These are phyloP conservation scores for Paxillus rubicundulus DNA, from an alignment of 768 basidiomycete species.

Conservation along the genomic window DNA sequence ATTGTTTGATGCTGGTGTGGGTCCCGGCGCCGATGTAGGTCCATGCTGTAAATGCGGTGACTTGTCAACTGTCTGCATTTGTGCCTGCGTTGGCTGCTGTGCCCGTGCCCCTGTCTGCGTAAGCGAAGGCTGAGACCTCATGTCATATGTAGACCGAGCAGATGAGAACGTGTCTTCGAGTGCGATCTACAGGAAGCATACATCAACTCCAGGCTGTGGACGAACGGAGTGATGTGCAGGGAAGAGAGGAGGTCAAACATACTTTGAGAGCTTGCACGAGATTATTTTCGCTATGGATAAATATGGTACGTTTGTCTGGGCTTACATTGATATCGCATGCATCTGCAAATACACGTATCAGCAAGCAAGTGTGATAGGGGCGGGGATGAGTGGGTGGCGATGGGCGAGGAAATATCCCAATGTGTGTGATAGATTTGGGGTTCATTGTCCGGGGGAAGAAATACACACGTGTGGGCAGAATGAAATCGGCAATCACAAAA, in stretches of 20 bases:
- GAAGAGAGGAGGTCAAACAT: background rate
- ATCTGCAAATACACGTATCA: conserved; percentile 40
- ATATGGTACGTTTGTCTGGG: conserved; percentile 95
- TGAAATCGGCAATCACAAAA: conserved; percentile 80
- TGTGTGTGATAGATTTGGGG: no score
- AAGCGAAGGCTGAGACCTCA: conserved; percentile 32
- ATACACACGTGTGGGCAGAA: conserved; percentile 69
- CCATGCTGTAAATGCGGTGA: background rate
- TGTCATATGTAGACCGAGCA: conserved; percentile 69
- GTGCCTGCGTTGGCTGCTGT: conserved; percentile 5
- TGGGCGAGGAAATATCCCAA: background rate
- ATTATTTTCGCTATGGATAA: conserved; percentile 83
- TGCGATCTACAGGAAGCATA: conserved; percentile 42
- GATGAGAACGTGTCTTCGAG: conserved; percentile 69
- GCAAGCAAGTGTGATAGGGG: background rate
- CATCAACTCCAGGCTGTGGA: background rate
- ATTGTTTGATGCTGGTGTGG: background rate
- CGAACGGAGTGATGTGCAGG: background rate
- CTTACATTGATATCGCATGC: conserved; percentile 91
- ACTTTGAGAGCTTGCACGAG: conserved; percentile 81
- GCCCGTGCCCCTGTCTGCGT: conserved; percentile 6
- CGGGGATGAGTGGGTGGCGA: background rate
- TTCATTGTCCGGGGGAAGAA: background rate
- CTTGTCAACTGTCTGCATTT: background rate
- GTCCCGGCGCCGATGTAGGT: background rate